Conservation (phyloP, 345 rosid genomes). For the Chamaenerion angustifolium region DNA sequence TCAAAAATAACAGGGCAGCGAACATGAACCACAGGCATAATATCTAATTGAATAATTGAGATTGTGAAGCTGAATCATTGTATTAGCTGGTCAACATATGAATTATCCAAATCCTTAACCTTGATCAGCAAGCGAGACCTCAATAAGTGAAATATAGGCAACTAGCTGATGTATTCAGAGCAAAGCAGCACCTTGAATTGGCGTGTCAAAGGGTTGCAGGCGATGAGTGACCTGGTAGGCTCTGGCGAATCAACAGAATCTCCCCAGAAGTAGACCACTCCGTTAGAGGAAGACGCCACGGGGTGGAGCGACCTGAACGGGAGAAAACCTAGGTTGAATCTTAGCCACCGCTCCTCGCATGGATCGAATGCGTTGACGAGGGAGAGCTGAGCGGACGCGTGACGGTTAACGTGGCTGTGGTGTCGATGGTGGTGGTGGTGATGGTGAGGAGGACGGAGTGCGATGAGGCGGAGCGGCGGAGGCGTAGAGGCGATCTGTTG, state of each 20-base stretch:
- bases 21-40: too few species aligned
- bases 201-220: slow-evolving; percentile 66
- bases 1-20: too few species aligned
- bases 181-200: slow-evolving; percentile 17
- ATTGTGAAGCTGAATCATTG: too few species aligned
- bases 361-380: slow-evolving; percentile 59
- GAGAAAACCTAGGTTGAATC: slow-evolving; percentile 50
- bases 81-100: background rate
- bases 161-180: too few species aligned
- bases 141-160: background rate
- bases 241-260: slow-evolving; percentile 32
- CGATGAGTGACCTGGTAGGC: slow-evolving; percentile 50
- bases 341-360: slow-evolving; percentile 40
- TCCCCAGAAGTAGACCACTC: slow-evolving; percentile 64
- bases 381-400: slow-evolving; percentile 15
- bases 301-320: slow-evolving; percentile 64
- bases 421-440: slow-evolving; percentile 9
- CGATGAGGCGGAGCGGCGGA: slow-evolving; percentile 52
- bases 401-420: slow-evolving; percentile 14
- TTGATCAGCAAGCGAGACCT: background rate
- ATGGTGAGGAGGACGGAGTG: slow-evolving; percentile 32
- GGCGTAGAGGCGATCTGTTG: slow-evolving; percentile 11
- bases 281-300: slow-evolving; percentile 47
- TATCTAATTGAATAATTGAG: too few species aligned
- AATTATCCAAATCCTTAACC: background rate